These are phyloP conservation scores for Plasmodium inui DNA, from an alignment of 169 alveolate species.

Conservation along the genomic window DNA sequence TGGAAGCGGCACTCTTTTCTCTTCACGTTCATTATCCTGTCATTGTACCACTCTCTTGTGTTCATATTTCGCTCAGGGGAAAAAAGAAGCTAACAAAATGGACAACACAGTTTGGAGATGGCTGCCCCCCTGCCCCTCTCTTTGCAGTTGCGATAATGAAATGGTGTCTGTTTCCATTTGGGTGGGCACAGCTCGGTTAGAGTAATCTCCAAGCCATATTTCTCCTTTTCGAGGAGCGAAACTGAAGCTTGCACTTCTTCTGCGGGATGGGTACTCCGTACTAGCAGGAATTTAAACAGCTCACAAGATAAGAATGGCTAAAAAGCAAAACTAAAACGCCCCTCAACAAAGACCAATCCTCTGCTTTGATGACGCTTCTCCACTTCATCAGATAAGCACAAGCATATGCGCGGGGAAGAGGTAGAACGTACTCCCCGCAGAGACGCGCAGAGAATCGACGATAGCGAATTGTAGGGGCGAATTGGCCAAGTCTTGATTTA, in stretches of 20 bases:
- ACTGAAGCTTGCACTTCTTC: background rate
- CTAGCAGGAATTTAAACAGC: background rate
- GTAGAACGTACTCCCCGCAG: background rate
- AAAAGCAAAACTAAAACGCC: no score
- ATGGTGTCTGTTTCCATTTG: background rate
- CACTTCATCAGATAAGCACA: background rate
- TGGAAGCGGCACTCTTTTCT: background rate
- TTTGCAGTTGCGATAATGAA: background rate
- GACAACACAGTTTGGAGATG: background rate
- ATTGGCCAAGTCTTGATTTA: constrained; percentile 12
- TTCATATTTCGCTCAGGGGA: constrained; percentile 11
- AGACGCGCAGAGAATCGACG: constrained; percentile 36
- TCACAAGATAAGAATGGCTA: background rate
- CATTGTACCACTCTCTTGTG: background rate
- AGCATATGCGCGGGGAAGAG: constrained; percentile 35
- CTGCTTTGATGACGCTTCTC: background rate
- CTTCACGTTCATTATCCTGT: background rate
- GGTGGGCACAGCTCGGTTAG: background rate
- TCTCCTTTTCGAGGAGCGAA: background rate
- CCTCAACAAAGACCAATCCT: no score
- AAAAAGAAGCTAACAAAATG: constrained; percentile 15
- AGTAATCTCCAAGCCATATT: background rate
- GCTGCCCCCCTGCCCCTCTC: background rate
- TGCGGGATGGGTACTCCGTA: background rate
- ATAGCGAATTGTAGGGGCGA: constrained; percentile 28